phyloP scores from a whole-genome alignment of 768 basidiomycete species.

The Suillus subaureus region DNA sequence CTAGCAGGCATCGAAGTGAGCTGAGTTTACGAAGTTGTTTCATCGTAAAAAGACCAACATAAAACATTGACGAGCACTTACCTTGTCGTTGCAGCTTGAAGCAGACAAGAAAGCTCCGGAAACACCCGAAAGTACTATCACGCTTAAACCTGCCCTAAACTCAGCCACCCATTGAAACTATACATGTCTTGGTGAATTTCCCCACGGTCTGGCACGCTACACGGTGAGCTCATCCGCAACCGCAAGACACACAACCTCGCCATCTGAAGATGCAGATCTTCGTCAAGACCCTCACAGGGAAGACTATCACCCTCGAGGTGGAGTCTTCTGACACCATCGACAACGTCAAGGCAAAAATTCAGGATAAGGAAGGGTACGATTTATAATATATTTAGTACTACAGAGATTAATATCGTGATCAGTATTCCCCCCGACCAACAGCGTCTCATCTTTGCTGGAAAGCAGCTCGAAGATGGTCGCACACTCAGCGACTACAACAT shows the following conservation, averaged over 20 bases:
- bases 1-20: constrained; percentile 61
- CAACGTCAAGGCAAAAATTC: constrained; percentile 87
- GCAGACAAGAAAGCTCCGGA: not conserved
- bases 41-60: constrained; percentile 24
- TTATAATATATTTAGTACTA: constrained; percentile 52
- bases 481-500: constrained; percentile 98
- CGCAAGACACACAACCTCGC: constrained; percentile 1
- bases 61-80: constrained; percentile 5
- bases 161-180: constrained; percentile 32
- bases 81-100: not conserved
- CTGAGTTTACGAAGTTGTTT: constrained; percentile 52
- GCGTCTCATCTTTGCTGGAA: constrained; percentile 94
- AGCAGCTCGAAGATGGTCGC: constrained; percentile 98
- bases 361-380: constrained; percentile 73
- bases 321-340: constrained; percentile 97
- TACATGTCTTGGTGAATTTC: constrained; percentile 29
- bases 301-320: constrained; percentile 99
- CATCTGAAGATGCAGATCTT: constrained; percentile 63
- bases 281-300: constrained; percentile 90
- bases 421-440: constrained; percentile 96
- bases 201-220: constrained; percentile 20
- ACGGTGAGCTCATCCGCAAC: constrained; percentile 13
- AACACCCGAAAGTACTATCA: constrained; percentile 9
- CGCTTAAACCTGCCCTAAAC: constrained; percentile 27
- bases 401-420: constrained; percentile 11